These are phyloP conservation scores for Daldinia loculata DNA, from an alignment of 495 filamentous ascomycete species.

Conservation along the genomic window DNA sequence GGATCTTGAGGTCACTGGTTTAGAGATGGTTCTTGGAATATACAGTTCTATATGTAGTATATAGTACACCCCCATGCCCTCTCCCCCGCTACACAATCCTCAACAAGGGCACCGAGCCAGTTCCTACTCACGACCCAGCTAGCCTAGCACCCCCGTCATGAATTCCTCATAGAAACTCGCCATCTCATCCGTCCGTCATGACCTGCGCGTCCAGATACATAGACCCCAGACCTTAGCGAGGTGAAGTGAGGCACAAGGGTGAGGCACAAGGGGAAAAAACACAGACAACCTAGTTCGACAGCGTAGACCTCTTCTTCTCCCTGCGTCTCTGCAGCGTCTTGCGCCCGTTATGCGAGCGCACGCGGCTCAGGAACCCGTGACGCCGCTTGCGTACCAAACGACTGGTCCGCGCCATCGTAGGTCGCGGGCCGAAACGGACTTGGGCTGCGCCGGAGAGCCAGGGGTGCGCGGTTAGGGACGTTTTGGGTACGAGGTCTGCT, in stretches of 20 bases:
- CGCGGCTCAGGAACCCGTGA: constrained; percentile 57
- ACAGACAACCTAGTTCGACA: constrained; percentile 40
- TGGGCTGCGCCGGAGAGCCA: constrained; percentile 49
- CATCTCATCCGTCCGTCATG: too few species aligned
- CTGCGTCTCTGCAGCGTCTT: constrained; percentile 51
- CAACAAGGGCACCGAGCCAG: too few species aligned
- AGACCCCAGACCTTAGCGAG: too few species aligned
- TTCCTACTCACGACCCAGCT: too few species aligned
- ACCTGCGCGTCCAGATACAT: too few species aligned
- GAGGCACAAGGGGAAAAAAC: too few species aligned
- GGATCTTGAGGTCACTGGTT: not conserved
- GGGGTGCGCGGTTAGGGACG: constrained; percentile 51
- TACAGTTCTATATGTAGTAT: constrained; percentile 39
- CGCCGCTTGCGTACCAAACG: constrained; percentile 60
- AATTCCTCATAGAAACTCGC: too few species aligned
- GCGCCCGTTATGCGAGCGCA: constrained; percentile 49
- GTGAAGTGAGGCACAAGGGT: too few species aligned
- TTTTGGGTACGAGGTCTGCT: constrained; percentile 51
- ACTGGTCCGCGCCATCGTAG: constrained; percentile 52
- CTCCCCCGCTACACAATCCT: not conserved
- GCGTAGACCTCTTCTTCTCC: constrained; percentile 51
- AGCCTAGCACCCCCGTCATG: too few species aligned
- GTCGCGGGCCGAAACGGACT: constrained; percentile 57
- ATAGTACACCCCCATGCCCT: constrained; percentile 8
- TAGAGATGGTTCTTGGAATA: constrained; percentile 22